Evolutionary conservation across 805 yeast species (phyloP).

Genomic region (Deakozyma indianensis): DNA sequence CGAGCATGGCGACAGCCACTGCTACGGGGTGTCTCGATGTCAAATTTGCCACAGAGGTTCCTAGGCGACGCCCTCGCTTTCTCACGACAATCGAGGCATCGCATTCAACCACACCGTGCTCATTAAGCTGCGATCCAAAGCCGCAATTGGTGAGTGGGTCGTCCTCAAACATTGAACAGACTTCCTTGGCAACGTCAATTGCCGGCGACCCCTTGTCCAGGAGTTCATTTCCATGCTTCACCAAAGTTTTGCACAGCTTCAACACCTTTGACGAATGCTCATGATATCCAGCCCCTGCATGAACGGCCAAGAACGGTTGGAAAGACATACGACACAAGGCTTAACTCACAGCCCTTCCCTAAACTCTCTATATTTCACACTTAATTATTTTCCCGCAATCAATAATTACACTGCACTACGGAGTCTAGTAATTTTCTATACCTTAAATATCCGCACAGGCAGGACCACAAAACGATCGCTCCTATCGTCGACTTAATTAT

Average conservation of each 20-base stretch:
- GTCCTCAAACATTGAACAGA: conserved; percentile 21
- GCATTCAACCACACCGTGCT: conserved; percentile 22
- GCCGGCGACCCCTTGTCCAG: conserved; percentile 9
- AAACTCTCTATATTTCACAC: too few species aligned
- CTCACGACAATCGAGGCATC: conserved; percentile 24
- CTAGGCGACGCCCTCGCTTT: conserved; percentile 1
- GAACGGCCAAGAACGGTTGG: conserved; percentile 2
- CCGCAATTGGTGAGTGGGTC: conserved; percentile 26
- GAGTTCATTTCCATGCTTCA: conserved; percentile 2
- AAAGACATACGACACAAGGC: conserved; percentile 2
- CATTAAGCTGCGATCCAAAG: conserved; percentile 23
- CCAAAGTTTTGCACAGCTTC: neutral
- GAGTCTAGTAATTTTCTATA: too few species aligned
- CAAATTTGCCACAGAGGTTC: conserved; percentile 21
- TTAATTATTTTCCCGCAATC: too few species aligned
- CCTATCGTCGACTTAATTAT: too few species aligned
- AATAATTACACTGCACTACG: too few species aligned
- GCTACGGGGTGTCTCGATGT: conserved; percentile 18
- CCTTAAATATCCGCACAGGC: too few species aligned
- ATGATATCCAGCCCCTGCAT: conserved; percentile 12
- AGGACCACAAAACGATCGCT: too few species aligned
- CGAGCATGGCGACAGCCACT: conserved; percentile 13
- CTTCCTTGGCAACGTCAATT: neutral
- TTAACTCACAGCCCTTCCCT: too few species aligned
- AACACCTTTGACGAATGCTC: neutral